Base-by-base conservation (phyloP, 148 eudicot genomes). In the Amaranthus cruentus region DNA sequence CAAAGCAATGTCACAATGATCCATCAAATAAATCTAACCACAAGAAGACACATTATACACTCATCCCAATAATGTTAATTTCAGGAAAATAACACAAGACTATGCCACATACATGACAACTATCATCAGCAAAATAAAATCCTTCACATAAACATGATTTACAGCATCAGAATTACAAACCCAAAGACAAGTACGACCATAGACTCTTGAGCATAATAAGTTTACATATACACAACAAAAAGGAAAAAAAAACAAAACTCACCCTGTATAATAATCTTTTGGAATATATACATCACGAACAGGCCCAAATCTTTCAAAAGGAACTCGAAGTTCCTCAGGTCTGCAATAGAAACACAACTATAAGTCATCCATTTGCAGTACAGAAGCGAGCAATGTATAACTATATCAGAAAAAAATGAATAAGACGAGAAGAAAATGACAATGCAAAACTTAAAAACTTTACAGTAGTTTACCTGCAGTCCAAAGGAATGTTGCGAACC, bases 261-360 rank as follows among this genome's bases (percentile, higher is more conserved):
- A 90, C 96, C 92, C 91, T 28, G 92, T 82, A 72, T 88, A 87
- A 63, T 85, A 90, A 70, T 90, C 86, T 82, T 81, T 90, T 2
- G 96, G 92, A 70, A 90, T 78, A 76, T 90, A 90, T 46, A 90
- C 92, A 78, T 90, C 96, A 78, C 91, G 85, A 53, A 90, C 92
- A 69, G 81, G 72, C 71, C 96, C 96, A 82, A 79, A 90, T 62
- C 91, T 83, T 83, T 88, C 96, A 82, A 90, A 90, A 28, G 90
- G 89, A 75, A 81, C 77, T 59, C 96, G 86, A 71, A 90, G 96
- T 75, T 90, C 96, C 60, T 90, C 96, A 62, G 91, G 84, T 82
- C 96, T 90, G 74, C 62, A 84, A 68, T 9, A 75, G 46, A 38
- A 78, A 44, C 72, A 68, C 8, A 48, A 59, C 2, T 62, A 55